Percentiles rank a stretch among this genome's conserved stretches.
These are phyloP conservation scores for Aeschynomene evenia DNA, from an alignment of 306 rosid genomes.

Conservation along the genomic window DNA sequence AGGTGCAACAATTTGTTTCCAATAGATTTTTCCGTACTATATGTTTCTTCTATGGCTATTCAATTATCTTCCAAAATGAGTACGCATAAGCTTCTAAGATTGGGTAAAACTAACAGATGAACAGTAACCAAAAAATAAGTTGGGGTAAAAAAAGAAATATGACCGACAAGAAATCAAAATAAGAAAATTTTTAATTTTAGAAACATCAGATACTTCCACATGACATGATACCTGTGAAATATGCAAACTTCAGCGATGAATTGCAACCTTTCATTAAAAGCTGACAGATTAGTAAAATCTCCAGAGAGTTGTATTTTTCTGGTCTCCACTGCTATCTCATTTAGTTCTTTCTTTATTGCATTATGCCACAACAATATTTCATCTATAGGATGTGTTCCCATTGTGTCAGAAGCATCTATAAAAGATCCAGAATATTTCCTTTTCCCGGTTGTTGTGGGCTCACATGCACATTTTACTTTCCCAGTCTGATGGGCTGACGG, in stretches of 20 bases:
- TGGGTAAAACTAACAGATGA: neutral
- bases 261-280: conserved; percentile 87
- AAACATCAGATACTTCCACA: conserved; percentile 27
- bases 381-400: conserved; percentile 78
- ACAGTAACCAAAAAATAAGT: conserved; percentile 1
- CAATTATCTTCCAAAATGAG: conserved; percentile 17
- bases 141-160: conserved; percentile 3
- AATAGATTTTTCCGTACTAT: neutral
- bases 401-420: conserved; percentile 55
- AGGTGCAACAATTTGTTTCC: conserved; percentile 4
- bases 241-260: conserved; percentile 98
- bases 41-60: conserved; percentile 1
- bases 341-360: conserved; percentile 83
- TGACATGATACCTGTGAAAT: conserved; percentile 76
- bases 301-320: conserved; percentile 57
- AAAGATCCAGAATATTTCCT: conserved; percentile 64
- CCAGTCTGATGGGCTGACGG: conserved; percentile 44
- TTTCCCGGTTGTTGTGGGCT: conserved; percentile 63
- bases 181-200: conserved; percentile 9
- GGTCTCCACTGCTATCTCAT: conserved; percentile 65
- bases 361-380: conserved; percentile 97
- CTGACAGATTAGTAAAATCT: conserved; percentile 74
- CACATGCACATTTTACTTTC: conserved; percentile 64
- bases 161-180: conserved; percentile 8
- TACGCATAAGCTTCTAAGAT: conserved; percentile 1